phyloP scores from a whole-genome alignment of 1,139 yeast genomes.

The Taphrina deformans region DNA sequence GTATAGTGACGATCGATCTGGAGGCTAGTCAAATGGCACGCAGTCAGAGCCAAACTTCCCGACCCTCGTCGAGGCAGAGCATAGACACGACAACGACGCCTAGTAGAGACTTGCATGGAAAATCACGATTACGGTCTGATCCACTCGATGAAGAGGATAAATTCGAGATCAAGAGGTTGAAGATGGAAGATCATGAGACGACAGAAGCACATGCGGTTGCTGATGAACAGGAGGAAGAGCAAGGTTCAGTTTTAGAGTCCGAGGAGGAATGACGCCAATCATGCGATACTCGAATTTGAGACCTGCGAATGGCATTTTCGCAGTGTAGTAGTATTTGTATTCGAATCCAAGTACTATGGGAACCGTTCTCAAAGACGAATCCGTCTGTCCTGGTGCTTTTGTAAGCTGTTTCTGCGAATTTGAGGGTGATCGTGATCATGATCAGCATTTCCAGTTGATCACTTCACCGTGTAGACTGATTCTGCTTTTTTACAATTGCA shows the following conservation, averaged over 20 bases:
- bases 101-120: not conserved
- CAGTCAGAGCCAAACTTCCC: not conserved
- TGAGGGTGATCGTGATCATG: too few species aligned
- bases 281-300: not conserved
- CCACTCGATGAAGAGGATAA: not conserved
- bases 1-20: slow-evolving; percentile 2
- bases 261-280: not conserved
- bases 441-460: not conserved
- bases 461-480: too few species aligned
- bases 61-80: slow-evolving; percentile 1
- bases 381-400: too few species aligned
- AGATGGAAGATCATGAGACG: not conserved
- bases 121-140: not conserved
- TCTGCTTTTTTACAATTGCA: too few species aligned
- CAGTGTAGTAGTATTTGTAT: too few species aligned
- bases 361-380: too few species aligned
- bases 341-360: too few species aligned
- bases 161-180: not conserved
- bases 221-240: not conserved
- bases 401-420: too few species aligned
- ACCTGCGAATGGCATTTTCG: too few species aligned
- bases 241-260: not conserved
- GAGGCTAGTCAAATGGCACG: slow-evolving; percentile 13
- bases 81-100: not conserved
- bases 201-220: too few species aligned